Base-by-base conservation (phyloP, 768 basidiomycete species). In the Mycena epipterygia region DNA sequence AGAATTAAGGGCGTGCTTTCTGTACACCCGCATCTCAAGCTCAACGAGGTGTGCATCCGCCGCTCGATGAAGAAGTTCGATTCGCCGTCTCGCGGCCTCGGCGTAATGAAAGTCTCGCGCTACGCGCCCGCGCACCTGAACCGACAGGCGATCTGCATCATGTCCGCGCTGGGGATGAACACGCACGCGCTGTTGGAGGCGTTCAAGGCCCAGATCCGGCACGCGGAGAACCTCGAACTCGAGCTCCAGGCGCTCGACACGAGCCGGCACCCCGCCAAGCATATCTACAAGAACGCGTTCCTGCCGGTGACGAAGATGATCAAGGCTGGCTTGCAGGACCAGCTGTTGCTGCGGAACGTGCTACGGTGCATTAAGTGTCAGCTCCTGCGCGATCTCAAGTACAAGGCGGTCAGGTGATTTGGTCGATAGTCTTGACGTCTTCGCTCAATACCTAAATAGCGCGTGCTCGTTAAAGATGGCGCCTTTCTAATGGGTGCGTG, bases 361-460 rank as follows among this genome's bases (percentile, higher is more conserved):
- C 27, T 74, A 21, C n/a, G 35, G 17, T 74, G 74, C 30, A 72
- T 74, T 56, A 71, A 73, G 32, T 74, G 74, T 39, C 70, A 74
- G 56, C 30, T 74, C 14, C 35, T 74, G 25, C 56, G 67, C 11
- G 74, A 74, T 27, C 49, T 74, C 12, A 74, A 74, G 30, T 74
- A 72, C 29, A 72, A 71, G 37, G 74, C 74, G 49, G 73, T 74
- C 27, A 19, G 70, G 42, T 3, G n/a, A n/a, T 32, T 25, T 8
- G 21, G 7, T 19, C 30, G 9, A 23, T 48, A 3, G 23, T 21
- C 16, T 49, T 42, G 13, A n/a, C 21, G 55, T 19, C 8, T 23
- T 35, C 3, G 33, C 37, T 56, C 25, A 56, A 33, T 13, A 14
- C 30, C 13, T 56, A 2, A 14, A 2, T 17, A 74, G 74, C 61